phyloP scores from a whole-genome alignment of 306 rosid genomes.

The Elaeagnus macrophylla region DNA sequence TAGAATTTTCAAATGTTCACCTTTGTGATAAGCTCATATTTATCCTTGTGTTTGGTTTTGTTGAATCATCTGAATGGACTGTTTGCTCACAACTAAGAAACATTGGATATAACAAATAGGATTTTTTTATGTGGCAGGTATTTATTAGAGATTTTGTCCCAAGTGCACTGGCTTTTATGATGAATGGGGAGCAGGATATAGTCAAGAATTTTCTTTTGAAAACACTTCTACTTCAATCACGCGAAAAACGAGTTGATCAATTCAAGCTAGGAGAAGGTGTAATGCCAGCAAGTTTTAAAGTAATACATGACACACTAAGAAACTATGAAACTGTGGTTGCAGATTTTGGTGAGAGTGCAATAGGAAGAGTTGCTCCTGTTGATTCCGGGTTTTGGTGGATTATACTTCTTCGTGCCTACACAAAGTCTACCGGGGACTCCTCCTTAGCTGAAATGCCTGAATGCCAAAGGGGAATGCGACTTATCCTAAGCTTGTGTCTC shows the following conservation, averaged over 20 bases:
- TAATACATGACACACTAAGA: conserved; percentile 21
- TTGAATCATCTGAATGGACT: no score
- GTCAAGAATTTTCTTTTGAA: conserved; percentile 29
- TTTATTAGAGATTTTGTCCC: conserved; percentile 34
- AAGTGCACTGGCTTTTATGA: conserved; percentile 30
- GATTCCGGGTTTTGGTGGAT: conserved; percentile 38
- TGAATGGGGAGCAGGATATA: conserved; percentile 27
- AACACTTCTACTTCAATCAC: conserved; percentile 27
- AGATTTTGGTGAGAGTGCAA: conserved; percentile 31
- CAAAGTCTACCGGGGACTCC: conserved; percentile 29
- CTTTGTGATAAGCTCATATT: background rate
- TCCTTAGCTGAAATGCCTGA: conserved; percentile 28
- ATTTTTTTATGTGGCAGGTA: conserved; percentile 11
- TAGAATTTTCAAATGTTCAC: no score
- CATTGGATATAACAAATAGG: background rate
- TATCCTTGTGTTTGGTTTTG: background rate
- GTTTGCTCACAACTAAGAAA: no score
- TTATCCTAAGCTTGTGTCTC: conserved; percentile 24
- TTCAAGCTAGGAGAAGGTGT: conserved; percentile 33
- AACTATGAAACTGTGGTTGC: conserved; percentile 19
- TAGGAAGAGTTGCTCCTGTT: conserved; percentile 36
- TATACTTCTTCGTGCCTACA: conserved; percentile 32
- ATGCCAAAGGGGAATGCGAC: conserved; percentile 31
- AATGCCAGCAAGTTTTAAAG: conserved; percentile 34
- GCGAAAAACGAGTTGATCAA: conserved; percentile 25